Evolutionary conservation across 345 rosid species (phyloP).

Genomic region (Eucalyptus sp.): DNA sequence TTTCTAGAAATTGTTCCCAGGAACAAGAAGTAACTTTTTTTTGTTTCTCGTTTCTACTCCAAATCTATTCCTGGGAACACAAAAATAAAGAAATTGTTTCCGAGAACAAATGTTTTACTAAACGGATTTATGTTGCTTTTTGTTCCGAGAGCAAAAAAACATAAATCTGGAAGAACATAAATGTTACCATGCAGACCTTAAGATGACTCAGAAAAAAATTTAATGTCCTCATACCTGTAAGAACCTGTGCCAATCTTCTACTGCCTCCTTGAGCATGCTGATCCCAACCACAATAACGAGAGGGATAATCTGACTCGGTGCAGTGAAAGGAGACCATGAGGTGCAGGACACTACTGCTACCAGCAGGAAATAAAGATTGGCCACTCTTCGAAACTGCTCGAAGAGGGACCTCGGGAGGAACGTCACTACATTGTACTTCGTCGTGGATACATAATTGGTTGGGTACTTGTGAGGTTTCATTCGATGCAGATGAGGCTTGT

Average conservation of each 20-base stretch:
- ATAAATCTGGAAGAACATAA: no score
- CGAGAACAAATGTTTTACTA: no score
- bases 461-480: conserved; percentile 28
- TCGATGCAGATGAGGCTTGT: conserved; percentile 32
- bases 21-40: no score
- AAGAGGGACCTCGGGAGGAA: conserved; percentile 63
- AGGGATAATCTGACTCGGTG: conserved; percentile 40
- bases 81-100: no score
- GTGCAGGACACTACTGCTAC: conserved; percentile 38
- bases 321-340: conserved; percentile 31
- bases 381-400: conserved; percentile 78
- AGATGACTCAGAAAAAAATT: not conserved
- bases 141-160: no score
- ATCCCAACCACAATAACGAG: conserved; percentile 55
- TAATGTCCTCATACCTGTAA: not conserved
- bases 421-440: conserved; percentile 39
- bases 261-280: conserved; percentile 62
- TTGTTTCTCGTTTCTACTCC: no score
- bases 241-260: conserved; percentile 73
- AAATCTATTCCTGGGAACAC: no score
- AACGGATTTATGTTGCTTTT: no score
- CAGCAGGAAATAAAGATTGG: conserved; percentile 58
- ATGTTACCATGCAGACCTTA: no score
- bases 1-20: no score
- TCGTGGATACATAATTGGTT: conserved; percentile 47